A percentile compares a stretch with the other conserved stretches of the same genome.
Conservation (phyloP, 2,329 filamentous ascomycete genomes). For the Venturia carpophila region DNA sequence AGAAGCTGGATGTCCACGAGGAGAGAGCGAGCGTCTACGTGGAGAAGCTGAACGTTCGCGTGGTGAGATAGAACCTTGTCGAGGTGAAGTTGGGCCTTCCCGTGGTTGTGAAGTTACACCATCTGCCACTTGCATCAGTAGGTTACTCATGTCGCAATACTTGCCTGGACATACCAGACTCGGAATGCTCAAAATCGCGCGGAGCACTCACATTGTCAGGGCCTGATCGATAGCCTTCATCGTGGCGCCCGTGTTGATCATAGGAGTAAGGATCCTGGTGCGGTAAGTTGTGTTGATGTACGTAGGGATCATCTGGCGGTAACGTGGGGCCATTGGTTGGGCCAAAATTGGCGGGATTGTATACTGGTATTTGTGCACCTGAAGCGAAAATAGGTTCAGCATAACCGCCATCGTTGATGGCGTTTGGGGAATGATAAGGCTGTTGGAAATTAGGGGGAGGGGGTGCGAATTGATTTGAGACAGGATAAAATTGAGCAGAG, state of each 20-base stretch:
- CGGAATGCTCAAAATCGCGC: conserved; percentile 28
- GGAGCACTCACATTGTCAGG: conserved; percentile 46
- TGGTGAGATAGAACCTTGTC: background rate
- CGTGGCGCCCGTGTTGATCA: conserved; percentile 22
- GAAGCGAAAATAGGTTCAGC: conserved; percentile 23
- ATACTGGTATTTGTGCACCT: conserved; percentile 26
- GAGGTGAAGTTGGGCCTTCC: background rate
- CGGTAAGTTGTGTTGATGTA: conserved; percentile 11
- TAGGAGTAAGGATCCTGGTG: conserved; percentile 22
- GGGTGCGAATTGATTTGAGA: conserved; percentile 43
- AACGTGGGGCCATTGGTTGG: conserved; percentile 23
- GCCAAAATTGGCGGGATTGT: conserved; percentile 41
- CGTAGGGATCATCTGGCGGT: conserved; percentile 17
- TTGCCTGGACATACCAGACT: conserved; percentile 30
- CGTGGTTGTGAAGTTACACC: conserved; percentile 22
- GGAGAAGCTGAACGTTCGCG: background rate
- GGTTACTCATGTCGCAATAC: conserved; percentile 14
- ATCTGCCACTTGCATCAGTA: conserved; percentile 22
- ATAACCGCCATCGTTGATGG: conserved; percentile 11
- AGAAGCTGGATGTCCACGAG: background rate
- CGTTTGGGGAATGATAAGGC: conserved; percentile 18
- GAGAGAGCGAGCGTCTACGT: background rate
- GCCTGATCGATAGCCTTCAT: conserved; percentile 26
- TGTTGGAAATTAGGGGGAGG: conserved; percentile 29
- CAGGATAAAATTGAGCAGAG: conserved; percentile 34